phyloP scores from a whole-genome alignment of 2,329 filamentous ascomycete species.

The Colletotrichum chrysophilum region DNA sequence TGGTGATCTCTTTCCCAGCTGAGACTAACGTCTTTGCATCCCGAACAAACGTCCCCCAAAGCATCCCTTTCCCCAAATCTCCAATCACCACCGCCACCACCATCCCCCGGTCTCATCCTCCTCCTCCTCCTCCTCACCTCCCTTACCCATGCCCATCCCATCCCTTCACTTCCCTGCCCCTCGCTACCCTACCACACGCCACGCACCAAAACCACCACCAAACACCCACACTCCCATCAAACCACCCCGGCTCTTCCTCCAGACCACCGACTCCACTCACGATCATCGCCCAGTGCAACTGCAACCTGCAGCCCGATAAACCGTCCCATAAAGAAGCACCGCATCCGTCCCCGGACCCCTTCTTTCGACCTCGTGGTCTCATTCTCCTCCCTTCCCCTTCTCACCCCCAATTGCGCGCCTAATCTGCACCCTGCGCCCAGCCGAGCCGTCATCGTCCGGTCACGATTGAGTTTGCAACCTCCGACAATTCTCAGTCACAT shows the following conservation, averaged over 20 bases:
- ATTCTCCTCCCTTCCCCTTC: neutral
- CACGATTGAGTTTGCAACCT: conserved; percentile 11
- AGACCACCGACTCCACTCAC: conserved; percentile 10
- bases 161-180: neutral
- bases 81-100: neutral
- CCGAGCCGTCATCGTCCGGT: neutral
- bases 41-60: neutral
- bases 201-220: neutral
- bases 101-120: neutral
- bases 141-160: neutral
- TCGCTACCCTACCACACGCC: neutral
- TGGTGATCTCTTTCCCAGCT: neutral
- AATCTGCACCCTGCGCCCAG: neutral
- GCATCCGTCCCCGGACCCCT: neutral
- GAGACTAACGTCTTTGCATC: neutral
- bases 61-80: neutral
- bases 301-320: conserved; percentile 19
- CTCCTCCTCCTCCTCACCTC: neutral
- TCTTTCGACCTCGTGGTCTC: neutral
- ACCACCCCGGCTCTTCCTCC: neutral
- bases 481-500: neutral
- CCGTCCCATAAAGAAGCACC: conserved; percentile 12
- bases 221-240: neutral
- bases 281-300: conserved; percentile 19
- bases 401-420: neutral